phyloP scores from a whole-genome alignment of 176 grass and related monocot genomes.

The Neostapfia colusana region DNA sequence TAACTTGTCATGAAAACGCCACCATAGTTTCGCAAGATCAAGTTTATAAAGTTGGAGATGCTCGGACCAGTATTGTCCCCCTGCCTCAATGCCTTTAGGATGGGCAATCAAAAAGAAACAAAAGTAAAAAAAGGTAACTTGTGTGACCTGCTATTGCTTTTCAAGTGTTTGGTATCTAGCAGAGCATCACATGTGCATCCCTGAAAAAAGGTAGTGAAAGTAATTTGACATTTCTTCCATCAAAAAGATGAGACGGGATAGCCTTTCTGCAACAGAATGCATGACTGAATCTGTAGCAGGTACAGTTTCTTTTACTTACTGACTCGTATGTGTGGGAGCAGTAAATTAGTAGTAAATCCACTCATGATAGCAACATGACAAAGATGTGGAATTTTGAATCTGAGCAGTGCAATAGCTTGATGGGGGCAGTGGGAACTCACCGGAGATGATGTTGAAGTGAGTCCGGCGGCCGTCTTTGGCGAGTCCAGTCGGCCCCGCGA shows the following conservation, averaged over 20 bases:
- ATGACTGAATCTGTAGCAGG: conserved; percentile 13
- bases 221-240: conserved; percentile 33
- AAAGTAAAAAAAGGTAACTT: conserved; percentile 44
- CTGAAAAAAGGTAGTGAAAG: conserved; percentile 50
- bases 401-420: conserved; percentile 2
- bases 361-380: conserved; percentile 11
- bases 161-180: conserved; percentile 27
- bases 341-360: conserved; percentile 34
- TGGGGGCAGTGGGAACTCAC: conserved; percentile 46
- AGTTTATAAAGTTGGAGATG: conserved; percentile 22
- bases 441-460: conserved; percentile 90
- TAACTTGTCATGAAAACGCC: neutral
- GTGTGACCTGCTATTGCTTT: conserved; percentile 28
- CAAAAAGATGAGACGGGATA: conserved; percentile 34
- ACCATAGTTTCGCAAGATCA: neutral
- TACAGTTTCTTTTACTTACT: neutral
- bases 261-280: conserved; percentile 35
- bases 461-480: conserved; percentile 79
- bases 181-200: conserved; percentile 46
- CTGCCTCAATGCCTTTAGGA: conserved; percentile 36
- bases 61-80: conserved; percentile 13
- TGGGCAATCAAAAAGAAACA: conserved; percentile 4
- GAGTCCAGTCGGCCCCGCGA: conserved; percentile 75
- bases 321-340: conserved; percentile 1
- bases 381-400: conserved; percentile 30